Base-by-base conservation (phyloP, 331 rosid genomes). In the Rosa hybrid region DNA sequence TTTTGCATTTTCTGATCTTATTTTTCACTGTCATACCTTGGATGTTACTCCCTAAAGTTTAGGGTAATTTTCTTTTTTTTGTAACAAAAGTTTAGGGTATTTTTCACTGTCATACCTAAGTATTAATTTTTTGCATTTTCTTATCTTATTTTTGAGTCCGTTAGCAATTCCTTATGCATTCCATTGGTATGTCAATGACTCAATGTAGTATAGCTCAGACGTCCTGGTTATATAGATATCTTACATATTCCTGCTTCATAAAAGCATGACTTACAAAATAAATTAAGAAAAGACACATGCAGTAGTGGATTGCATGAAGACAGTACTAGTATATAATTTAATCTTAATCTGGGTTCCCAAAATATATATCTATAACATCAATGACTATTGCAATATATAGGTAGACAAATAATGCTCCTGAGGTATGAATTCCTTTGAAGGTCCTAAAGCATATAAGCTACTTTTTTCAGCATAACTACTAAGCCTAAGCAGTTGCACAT, bases 401-500 rank as follows among this genome's bases (percentile, higher is more conserved):
- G 64, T 44, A 63, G n/a, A 76, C 1, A 20, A 2, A 65, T 34
- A 34, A 34, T 16, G 70, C 2, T 8, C 49, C 11, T 2, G 7
- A 60, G 25, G 14, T 4, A 59, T 21, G 78, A 57, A n/a, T 42
- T 54, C 44, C 39, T 38, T 53, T 74, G 20, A 74, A 54, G 67
- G 48, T 57, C 41, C 78, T 62, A 23, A 45, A 63, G 48, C 71
- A 2, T 25, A 45, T 45, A 11, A 25, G 34, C 11, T 76, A 62
- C 50, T 25, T 77, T 25, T 44, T 5, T 7, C 4, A 27, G 48
- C 57, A 17, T 56, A n/a, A 14, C 45, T 65, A 59, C 79, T 75
- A 78, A 64, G n/a, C n/a, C 68, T 82, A 72, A 34, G 86, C 76
- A 44, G 80, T 38, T 64, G 83, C 75, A 72, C 85, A 79, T 68